These are phyloP conservation scores for Tympanopsis confertula DNA, from an alignment of 2,329 filamentous ascomycete genomes.

Conservation along the genomic window DNA sequence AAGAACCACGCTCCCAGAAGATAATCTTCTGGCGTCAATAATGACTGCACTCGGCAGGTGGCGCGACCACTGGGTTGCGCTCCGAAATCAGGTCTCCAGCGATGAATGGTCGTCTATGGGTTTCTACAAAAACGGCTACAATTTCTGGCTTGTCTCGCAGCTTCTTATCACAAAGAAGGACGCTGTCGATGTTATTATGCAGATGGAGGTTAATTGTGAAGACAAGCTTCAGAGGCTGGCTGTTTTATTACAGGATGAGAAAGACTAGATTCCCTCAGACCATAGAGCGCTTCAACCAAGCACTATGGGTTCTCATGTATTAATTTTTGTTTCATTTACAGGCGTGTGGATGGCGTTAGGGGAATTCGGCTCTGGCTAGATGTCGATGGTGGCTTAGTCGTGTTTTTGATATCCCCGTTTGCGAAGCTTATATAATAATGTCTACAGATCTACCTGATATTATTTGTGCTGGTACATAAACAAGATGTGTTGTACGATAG, in stretches of 20 bases:
- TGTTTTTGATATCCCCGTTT: too few relatives aligned
- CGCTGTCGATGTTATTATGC: conserved; percentile 26
- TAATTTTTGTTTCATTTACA: too few relatives aligned
- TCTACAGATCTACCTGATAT: too few relatives aligned
- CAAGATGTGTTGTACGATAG: too few relatives aligned
- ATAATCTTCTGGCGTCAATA: conserved; percentile 16
- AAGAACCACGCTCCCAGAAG: conserved; percentile 12
- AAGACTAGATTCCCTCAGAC: too few relatives aligned
- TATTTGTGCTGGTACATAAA: too few relatives aligned
- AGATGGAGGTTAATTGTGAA: conserved; percentile 28
- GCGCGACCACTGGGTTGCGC: conserved; percentile 21
- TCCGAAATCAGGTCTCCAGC: conserved; percentile 15
- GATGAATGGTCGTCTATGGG: conserved; percentile 25
- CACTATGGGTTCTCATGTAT: too few relatives aligned
- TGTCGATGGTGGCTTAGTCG: too few relatives aligned
- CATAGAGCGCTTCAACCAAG: too few relatives aligned
- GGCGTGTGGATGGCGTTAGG: too few relatives aligned
- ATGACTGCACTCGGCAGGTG: conserved; percentile 20
- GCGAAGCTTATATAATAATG: too few relatives aligned
- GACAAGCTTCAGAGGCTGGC: conserved; percentile 26
- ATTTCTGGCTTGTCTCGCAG: conserved; percentile 27
- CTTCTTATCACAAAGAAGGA: conserved; percentile 25
- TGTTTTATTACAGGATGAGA: conserved; percentile 21
- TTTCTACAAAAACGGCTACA: conserved; percentile 26
- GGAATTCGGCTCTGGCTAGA: too few relatives aligned